Evolutionary conservation across 2,329 filamentous ascomycete genomes (phyloP).

Genomic region (Aspergillus proliferans): DNA sequence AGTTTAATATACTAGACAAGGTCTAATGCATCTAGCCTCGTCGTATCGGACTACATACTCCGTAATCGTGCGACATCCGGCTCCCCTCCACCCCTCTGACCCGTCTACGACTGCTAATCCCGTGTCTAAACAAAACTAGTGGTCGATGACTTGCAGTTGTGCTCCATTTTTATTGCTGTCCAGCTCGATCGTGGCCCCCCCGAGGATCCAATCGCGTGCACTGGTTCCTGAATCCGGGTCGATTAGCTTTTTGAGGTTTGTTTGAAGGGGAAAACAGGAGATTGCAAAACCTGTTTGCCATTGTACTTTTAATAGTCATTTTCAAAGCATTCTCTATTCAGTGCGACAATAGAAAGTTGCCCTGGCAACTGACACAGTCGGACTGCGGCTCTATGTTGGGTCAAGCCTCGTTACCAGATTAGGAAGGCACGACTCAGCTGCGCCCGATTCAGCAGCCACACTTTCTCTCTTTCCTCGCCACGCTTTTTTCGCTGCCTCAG

Average conservation of each 20-base stretch:
- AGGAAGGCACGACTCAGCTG: not conserved
- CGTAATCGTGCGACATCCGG: not conserved
- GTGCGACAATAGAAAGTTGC: conserved; percentile 13
- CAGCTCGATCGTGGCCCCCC: conserved; percentile 9
- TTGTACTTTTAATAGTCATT: not conserved
- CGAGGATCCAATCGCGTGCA: not conserved
- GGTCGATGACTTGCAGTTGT: conserved; percentile 10
- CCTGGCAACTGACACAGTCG: conserved; percentile 9
- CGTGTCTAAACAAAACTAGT: conserved; percentile 2
- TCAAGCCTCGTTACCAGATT: not conserved
- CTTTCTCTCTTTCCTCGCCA: not conserved
- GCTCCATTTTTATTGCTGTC: conserved; percentile 6
- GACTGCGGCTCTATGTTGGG: not conserved
- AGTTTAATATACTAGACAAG: too few relatives aligned
- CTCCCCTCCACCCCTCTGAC: not conserved
- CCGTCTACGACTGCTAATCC: not conserved
- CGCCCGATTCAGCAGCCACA: not conserved
- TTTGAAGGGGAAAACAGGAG: not conserved
- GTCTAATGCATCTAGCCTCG: too few relatives aligned
- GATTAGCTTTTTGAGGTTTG: conserved; percentile 3
- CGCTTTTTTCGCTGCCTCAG: conserved; percentile 1
- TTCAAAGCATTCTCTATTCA: not conserved
- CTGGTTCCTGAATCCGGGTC: not conserved
- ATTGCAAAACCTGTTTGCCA: conserved; percentile 11
- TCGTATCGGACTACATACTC: not conserved